phyloP scores from a whole-genome alignment of 352 stramenopile species.

The Aphanomyces astaci region DNA sequence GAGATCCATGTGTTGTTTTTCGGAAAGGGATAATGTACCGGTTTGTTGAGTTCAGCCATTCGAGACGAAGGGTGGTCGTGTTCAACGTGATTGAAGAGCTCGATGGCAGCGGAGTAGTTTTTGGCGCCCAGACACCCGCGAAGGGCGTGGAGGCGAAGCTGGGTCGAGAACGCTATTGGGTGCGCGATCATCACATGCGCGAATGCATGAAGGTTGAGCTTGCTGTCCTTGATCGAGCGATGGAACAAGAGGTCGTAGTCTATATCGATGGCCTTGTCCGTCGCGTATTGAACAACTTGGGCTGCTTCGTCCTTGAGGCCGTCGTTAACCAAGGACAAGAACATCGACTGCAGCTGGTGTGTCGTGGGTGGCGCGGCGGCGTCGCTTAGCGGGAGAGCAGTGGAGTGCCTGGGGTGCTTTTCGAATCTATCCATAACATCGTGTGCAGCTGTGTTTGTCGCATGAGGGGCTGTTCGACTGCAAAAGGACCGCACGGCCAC shows the following conservation, averaged over 20 bases:
- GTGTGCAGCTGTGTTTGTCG: background rate
- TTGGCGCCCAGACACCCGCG: background rate
- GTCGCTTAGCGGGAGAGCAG: too few relatives aligned
- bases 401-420: background rate
- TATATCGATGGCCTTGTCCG: background rate
- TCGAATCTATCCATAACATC: background rate
- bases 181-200: background rate
- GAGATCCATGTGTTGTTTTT: too few relatives aligned
- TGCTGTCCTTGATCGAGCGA: background rate
- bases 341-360: background rate
- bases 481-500: too few relatives aligned
- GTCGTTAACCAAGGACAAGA: background rate
- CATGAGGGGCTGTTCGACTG: too few relatives aligned
- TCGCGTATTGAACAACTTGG: background rate
- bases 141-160: background rate
- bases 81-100: background rate
- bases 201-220: background rate
- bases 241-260: background rate
- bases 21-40: background rate
- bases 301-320: background rate
- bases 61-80: background rate
- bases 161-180: background rate
- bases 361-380: background rate
- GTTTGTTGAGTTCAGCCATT: slow-evolving; percentile 12
- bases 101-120: background rate